These are phyloP conservation scores for Entonaema liquescens DNA, from an alignment of 495 filamentous ascomycete genomes.

Conservation along the genomic window DNA sequence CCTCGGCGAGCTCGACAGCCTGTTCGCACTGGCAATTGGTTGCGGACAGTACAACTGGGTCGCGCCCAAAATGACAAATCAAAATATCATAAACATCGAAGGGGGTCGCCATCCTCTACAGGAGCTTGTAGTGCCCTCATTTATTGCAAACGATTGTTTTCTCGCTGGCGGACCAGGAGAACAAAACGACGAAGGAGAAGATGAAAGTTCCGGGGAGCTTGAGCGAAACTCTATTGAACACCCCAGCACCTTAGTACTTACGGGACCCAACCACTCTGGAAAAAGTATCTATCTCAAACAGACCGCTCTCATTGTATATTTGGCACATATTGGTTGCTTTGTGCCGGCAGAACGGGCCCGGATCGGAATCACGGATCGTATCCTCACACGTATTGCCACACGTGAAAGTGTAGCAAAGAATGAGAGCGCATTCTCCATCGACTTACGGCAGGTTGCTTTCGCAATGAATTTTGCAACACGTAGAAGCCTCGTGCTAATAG, in stretches of 20 bases:
- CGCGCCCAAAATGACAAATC: constrained; percentile 72
- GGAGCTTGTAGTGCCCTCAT: constrained; percentile 85
- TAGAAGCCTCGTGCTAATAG: constrained; percentile 82
- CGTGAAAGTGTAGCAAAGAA: constrained; percentile 84
- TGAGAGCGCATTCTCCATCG: constrained; percentile 93
- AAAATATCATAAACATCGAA: constrained; percentile 80
- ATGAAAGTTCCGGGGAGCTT: constrained; percentile 9
- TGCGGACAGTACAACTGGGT: constrained; percentile 78
- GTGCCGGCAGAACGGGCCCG: constrained; percentile 81
- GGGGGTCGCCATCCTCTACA: constrained; percentile 90
- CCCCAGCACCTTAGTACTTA: constrained; percentile 84
- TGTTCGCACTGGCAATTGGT: constrained; percentile 81
- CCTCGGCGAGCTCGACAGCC: constrained; percentile 88
- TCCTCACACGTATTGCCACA: constrained; percentile 87
- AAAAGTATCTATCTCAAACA: constrained; percentile 98
- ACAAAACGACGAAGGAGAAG: constrained; percentile 19
- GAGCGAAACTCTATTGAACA: constrained; percentile 30
- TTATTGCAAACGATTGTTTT: constrained; percentile 81
- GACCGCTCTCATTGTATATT: constrained; percentile 89
- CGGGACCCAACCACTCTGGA: constrained; percentile 95
- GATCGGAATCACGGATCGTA: constrained; percentile 92
- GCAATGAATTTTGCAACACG: constrained; percentile 79
- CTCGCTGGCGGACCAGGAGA: constrained; percentile 68
- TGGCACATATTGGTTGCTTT: constrained; percentile 93
- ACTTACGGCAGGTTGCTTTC: constrained; percentile 87